Percentiles rank a stretch among this genome's conserved stretches.
phyloP scores from a whole-genome alignment of 192 early-diverging fungal species.

The Umbelopsis ramanniana region DNA sequence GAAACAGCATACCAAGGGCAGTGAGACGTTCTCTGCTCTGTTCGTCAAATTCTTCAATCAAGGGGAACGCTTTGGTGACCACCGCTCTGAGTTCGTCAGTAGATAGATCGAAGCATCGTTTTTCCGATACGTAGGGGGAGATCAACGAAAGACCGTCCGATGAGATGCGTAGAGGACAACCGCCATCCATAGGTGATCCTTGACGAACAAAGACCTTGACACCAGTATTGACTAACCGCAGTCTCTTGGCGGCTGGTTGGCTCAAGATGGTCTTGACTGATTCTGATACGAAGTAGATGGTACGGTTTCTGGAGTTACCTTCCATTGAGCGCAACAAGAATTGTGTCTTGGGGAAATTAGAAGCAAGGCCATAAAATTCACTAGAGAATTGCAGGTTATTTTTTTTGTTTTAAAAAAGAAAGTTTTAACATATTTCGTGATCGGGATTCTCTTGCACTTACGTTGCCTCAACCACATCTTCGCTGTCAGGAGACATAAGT shows the following conservation, averaged over 20 bases:
- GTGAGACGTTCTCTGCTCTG: not conserved
- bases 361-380: conserved; percentile 77
- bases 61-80: conserved; percentile 55
- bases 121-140: conserved; percentile 50
- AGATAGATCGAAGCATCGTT: conserved; percentile 49
- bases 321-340: conserved; percentile 87
- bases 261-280: conserved; percentile 76
- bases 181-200: conserved; percentile 53
- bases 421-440: not conserved
- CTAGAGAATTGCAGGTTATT: conserved; percentile 26
- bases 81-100: conserved; percentile 54
- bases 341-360: conserved; percentile 76
- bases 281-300: conserved; percentile 86
- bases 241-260: conserved; percentile 59
- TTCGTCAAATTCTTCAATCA: conserved; percentile 35
- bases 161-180: conserved; percentile 69
- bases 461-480: conserved; percentile 66
- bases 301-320: conserved; percentile 63
- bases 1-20: conserved; percentile 12
- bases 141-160: conserved; percentile 71
- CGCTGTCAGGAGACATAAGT: conserved; percentile 66
- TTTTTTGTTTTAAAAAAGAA: conserved; percentile 12
- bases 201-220: conserved; percentile 86
- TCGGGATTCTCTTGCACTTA: conserved; percentile 25
- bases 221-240: conserved; percentile 92